Base-by-base conservation (phyloP, 2,329 filamentous ascomycete genomes). In the Penicillium brevicompactum region DNA sequence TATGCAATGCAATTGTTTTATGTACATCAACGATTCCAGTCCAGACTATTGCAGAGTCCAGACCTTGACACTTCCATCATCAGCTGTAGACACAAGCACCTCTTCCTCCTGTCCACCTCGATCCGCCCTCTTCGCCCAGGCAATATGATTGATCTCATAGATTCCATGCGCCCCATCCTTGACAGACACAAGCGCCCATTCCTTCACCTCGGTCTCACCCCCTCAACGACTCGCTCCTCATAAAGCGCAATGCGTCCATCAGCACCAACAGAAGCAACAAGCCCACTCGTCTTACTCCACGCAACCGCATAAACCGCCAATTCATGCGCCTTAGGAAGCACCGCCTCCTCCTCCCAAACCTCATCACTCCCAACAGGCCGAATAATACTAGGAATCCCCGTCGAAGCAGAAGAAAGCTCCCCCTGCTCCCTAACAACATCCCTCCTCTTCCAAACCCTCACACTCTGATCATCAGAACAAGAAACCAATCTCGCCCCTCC, bases 101-200 rank as follows among this genome's bases (percentile, higher is more conserved):
- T 97, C 80, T 1, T 83, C 81, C n/a, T 62, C 59, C 8, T 57
- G 59, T 81, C 81, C 1, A 78, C 87, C 47, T 81, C 60, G 63
- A 70, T 96, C 92, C 54, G 85, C 89, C 54, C 92, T 82, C 64
- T 82, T 84, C 62, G 91, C 92, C 94, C 94, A 99, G 2, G 85
- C 86, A 46, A 94, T 83, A 73, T 97, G 92, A 68, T 99, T 99
- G 60, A 97, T 83, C 75, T 99, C 94, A 69, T 93, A 97, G 2
- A 95, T 90, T 1, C 91, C 92, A 71, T 99, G 94, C 2, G 88
- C 90, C 32, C 87, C 87, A 46, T 87, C 81, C 1, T 89, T 70
- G n/a, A 84, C 83, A 0, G 86, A 84, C 14, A 96, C 68, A 3
- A 93, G 74, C 6, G 81, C 79, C 94, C 94, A 97, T 56, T 84